phyloP scores from a whole-genome alignment of 73 alveolate species.

The Paramecium caudatum region DNA sequence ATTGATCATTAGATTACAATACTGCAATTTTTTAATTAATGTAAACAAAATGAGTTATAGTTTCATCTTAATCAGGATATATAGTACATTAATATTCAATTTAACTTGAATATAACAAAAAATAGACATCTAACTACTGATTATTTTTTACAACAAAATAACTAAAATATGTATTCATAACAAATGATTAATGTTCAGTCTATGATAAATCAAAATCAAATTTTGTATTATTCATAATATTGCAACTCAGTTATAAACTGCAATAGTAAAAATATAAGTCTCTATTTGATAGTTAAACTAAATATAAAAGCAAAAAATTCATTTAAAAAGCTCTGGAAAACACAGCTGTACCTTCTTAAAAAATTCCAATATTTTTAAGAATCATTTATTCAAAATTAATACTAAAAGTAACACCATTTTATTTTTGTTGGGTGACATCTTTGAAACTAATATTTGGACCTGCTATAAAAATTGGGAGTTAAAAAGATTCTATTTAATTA shows the following conservation, averaged over 20 bases:
- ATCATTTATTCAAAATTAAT: background rate
- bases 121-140: background rate
- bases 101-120: background rate
- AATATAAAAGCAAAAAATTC: background rate
- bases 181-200: background rate
- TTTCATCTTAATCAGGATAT: slow-evolving; percentile 21
- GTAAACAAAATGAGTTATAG: background rate
- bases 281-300: background rate
- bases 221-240: background rate
- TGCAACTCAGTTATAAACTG: background rate
- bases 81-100: background rate
- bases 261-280: background rate
- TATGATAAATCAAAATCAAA: background rate
- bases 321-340: background rate
- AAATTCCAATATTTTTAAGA: background rate
- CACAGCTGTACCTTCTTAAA: background rate
- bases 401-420: background rate
- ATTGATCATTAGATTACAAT: background rate
- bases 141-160: background rate
- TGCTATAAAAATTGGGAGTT: background rate
- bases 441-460: slow-evolving; percentile 1
- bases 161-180: background rate
- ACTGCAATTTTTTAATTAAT: background rate
- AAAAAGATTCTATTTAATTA: background rate
- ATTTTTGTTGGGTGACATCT: background rate